Evolutionary conservation across 352 stramenopile genomes (phyloP).

Genomic region (Plasmopara halstedii): DNA sequence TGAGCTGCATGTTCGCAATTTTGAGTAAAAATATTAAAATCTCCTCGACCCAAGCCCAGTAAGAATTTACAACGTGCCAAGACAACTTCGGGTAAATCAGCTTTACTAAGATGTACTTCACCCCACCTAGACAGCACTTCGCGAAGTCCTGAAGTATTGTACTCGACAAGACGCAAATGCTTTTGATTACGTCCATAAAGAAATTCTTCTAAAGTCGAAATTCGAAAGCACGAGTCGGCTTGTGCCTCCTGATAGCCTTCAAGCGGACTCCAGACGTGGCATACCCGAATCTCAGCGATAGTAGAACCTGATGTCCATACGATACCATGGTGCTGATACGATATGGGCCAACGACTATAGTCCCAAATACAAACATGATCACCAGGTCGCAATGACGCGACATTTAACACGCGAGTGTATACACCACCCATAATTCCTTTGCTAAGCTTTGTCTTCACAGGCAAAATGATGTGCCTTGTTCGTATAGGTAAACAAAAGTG

Average conservation of each 20-base stretch:
- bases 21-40: constrained; percentile 86
- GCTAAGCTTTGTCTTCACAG: too few species aligned
- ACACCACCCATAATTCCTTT: constrained; percentile 79
- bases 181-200: constrained; percentile 49
- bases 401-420: constrained; percentile 70
- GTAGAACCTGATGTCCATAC: constrained; percentile 70
- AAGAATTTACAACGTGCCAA: constrained; percentile 78
- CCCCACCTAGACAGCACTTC: constrained; percentile 76
- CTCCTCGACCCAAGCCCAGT: constrained; percentile 58
- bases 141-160: constrained; percentile 73
- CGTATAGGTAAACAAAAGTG: too few species aligned
- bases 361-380: constrained; percentile 86
- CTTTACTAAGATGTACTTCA: constrained; percentile 81
- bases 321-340: constrained; percentile 84
- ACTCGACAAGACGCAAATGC: constrained; percentile 75
- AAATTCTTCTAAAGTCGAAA: constrained; percentile 82
- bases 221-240: constrained; percentile 79
- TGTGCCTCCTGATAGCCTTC: constrained; percentile 65
- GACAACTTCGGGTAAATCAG: constrained; percentile 75
- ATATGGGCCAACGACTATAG: constrained; percentile 75
- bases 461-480: too few species aligned
- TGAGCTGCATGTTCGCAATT: constrained; percentile 84
- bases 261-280: constrained; percentile 81
- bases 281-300: constrained; percentile 58
- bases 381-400: constrained; percentile 64